phyloP scores from a whole-genome alignment of 345 rosid species.

The Clarkia xantiana region DNA sequence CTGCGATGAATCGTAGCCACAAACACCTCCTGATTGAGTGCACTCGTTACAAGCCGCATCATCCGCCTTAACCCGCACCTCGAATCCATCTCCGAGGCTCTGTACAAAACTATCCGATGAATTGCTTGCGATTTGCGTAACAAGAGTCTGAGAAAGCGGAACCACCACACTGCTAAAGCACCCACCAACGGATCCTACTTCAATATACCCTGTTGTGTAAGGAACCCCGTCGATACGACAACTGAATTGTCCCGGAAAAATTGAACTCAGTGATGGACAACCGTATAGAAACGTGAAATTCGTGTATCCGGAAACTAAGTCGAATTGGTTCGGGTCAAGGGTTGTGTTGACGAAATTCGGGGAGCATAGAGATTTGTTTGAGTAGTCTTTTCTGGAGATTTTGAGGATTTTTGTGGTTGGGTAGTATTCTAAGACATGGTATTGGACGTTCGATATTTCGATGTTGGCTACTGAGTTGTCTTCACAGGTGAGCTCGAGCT shows the following conservation, averaged over 20 bases:
- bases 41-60: neutral
- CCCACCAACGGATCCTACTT: neutral
- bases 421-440: conserved; percentile 6
- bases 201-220: neutral
- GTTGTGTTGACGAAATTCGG: conserved; percentile 12
- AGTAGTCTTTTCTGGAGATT: conserved; percentile 11
- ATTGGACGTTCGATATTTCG: conserved; percentile 1
- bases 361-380: conserved; percentile 7
- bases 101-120: neutral
- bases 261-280: neutral
- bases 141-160: conserved; percentile 2
- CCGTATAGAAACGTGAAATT: conserved; percentile 11
- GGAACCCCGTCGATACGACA: neutral
- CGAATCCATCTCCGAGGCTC: conserved; percentile 5
- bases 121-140: neutral
- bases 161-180: conserved; percentile 9
- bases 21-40: neutral
- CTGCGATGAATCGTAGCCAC: conserved; percentile 2
- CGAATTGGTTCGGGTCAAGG: conserved; percentile 5
- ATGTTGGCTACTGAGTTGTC: conserved; percentile 3
- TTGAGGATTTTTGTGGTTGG: neutral
- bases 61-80: neutral
- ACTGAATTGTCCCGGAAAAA: neutral
- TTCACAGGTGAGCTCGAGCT: conserved; percentile 13
- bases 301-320: neutral